Evolutionary conservation across 352 stramenopile genomes (phyloP).

Genomic region (Globisporangium spinosum): DNA sequence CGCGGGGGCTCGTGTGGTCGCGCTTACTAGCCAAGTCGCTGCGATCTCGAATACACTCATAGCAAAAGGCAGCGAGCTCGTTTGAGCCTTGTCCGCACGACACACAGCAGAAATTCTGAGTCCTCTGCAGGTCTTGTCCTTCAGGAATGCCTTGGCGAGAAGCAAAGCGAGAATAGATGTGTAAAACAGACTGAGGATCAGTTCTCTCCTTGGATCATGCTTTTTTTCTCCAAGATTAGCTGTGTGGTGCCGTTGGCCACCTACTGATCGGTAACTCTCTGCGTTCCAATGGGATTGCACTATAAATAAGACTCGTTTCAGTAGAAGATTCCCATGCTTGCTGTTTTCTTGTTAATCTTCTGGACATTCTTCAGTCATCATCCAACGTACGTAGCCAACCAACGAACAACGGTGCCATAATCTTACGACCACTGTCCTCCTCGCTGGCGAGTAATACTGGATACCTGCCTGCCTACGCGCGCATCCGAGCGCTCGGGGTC

Average conservation of each 20-base stretch:
- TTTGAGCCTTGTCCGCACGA: neutral
- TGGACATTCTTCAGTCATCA: too few relatives aligned
- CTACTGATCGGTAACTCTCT: neutral
- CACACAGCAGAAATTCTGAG: neutral
- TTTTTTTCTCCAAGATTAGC: neutral
- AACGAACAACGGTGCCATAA: neutral
- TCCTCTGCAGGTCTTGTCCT: neutral
- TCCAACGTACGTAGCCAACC: too few relatives aligned
- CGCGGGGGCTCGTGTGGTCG: neutral
- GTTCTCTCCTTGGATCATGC: neutral
- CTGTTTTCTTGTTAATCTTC: too few relatives aligned
- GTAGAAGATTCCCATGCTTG: too few relatives aligned
- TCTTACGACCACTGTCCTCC: neutral
- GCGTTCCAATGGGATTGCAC: too few relatives aligned
- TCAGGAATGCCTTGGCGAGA: neutral
- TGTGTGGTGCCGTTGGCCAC: neutral
- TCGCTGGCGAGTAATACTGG: neutral
- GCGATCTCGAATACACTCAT: neutral
- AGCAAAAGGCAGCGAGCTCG: neutral
- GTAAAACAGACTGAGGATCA: neutral
- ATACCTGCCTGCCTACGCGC: neutral
- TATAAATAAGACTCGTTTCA: too few relatives aligned
- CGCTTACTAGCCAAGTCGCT: neutral
- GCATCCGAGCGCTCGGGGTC: constrained; percentile 16
- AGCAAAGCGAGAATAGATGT: neutral